phyloP scores from a whole-genome alignment of 1,139 yeast genomes.

The Scheffersomyces stambukii region DNA sequence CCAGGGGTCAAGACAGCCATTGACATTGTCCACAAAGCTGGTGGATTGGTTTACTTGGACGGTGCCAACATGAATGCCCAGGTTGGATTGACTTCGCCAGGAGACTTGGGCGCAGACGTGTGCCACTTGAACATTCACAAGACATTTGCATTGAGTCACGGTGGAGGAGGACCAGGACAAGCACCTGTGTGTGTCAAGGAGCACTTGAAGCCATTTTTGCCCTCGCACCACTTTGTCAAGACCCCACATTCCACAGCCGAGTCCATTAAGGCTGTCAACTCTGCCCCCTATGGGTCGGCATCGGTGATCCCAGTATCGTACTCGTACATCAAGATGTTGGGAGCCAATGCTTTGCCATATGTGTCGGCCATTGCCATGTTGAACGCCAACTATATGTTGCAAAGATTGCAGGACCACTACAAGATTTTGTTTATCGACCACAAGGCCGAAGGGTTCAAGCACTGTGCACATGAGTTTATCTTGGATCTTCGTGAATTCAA shows the following conservation, averaged over 20 bases:
- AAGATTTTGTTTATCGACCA: constrained; percentile 70
- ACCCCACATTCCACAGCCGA: constrained; percentile 53
- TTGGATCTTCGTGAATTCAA: constrained; percentile 87
- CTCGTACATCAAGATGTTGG: constrained; percentile 92
- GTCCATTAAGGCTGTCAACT: constrained; percentile 74
- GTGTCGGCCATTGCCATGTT: constrained; percentile 86
- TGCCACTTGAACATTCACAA: constrained; percentile 96
- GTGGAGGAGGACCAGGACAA: constrained; percentile 99
- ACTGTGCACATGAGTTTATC: constrained; percentile 96
- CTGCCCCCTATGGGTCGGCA: constrained; percentile 97
- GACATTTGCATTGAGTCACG: constrained; percentile 97
- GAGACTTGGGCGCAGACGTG: constrained; percentile 98
- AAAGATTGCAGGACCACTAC: constrained; percentile 64
- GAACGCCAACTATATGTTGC: constrained; percentile 94
- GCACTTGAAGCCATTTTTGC: constrained; percentile 80
- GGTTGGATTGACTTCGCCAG: constrained; percentile 95
- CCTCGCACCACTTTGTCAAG: constrained; percentile 63
- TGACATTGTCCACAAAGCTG: constrained; percentile 73
- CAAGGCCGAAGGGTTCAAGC: constrained; percentile 51
- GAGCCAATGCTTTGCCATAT: constrained; percentile 76
- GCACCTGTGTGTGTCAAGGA: constrained; percentile 94
- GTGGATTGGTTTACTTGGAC: constrained; percentile 96
- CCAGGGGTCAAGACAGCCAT: constrained; percentile 86
- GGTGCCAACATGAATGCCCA: constrained; percentile 99
- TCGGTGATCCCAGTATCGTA: constrained; percentile 90